phyloP scores from a whole-genome alignment of 306 rosid species.

The Pterocarpus macrocarpus region DNA sequence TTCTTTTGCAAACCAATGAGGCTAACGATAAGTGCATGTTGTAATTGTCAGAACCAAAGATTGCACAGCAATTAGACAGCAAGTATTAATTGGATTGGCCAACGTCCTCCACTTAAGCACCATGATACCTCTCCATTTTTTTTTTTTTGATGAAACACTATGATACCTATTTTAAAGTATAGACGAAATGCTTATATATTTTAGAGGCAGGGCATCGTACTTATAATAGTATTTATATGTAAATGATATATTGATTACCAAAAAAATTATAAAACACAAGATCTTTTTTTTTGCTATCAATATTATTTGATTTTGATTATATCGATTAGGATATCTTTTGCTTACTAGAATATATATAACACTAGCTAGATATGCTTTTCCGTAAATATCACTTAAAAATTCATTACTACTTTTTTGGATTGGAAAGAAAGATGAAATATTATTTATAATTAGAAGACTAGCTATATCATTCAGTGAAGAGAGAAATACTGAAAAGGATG shows the following conservation, averaged over 20 bases:
- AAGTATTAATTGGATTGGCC: conserved; percentile 37
- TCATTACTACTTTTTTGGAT: not conserved
- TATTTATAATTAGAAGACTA: not conserved
- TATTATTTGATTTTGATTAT: too few species aligned
- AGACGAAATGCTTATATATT: too few species aligned
- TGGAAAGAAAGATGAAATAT: not conserved
- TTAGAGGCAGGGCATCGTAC: not conserved
- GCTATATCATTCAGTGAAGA: not conserved
- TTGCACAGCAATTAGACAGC: conserved; percentile 18
- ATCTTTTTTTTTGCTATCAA: too few species aligned
- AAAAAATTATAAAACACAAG: too few species aligned
- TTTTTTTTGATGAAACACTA: too few species aligned
- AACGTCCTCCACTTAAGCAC: conserved; percentile 3
- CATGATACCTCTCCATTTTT: not conserved
- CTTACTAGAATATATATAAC: too few species aligned
- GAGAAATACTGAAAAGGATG: not conserved
- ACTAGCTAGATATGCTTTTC: not conserved
- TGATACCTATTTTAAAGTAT: too few species aligned
- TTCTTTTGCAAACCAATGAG: conserved; percentile 27
- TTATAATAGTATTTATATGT: too few species aligned
- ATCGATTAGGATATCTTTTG: too few species aligned
- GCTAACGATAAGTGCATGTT: conserved; percentile 38
- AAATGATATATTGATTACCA: too few species aligned
- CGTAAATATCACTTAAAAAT: not conserved
- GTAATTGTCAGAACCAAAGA: conserved; percentile 38